A percentile compares a stretch with the other conserved stretches of the same genome.
Evolutionary conservation across 2,329 filamentous ascomycete species (phyloP).

Genomic region (Clonostachys chloroleuca): DNA sequence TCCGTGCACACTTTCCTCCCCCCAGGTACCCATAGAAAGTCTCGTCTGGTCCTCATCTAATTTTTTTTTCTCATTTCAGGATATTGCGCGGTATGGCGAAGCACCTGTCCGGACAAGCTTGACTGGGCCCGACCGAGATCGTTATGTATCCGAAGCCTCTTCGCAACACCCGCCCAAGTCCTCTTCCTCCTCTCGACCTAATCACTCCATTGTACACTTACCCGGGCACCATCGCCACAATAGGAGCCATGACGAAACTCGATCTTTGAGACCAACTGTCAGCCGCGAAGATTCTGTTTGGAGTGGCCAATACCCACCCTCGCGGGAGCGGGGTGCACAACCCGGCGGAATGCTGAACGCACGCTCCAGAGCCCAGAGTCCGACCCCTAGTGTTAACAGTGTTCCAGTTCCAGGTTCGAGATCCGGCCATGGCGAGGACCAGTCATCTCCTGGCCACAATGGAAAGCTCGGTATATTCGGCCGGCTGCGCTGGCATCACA

Average conservation of each 20-base stretch:
- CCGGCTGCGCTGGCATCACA: slow-evolving; percentile 39
- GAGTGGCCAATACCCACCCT: slow-evolving; percentile 31
- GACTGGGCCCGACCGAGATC: slow-evolving; percentile 64
- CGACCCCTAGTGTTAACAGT: slow-evolving; percentile 72
- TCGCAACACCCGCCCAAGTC: slow-evolving; percentile 49
- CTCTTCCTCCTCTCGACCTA: slow-evolving; percentile 57
- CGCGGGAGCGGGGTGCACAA: slow-evolving; percentile 49
- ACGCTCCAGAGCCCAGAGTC: slow-evolving; percentile 68
- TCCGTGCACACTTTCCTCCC: background rate
- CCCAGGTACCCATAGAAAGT: background rate
- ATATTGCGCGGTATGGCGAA: slow-evolving; percentile 73
- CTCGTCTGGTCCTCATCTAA: background rate
- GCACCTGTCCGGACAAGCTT: slow-evolving; percentile 70
- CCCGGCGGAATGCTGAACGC: slow-evolving; percentile 36
- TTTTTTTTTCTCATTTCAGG: slow-evolving; percentile 33
- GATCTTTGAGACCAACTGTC: slow-evolving; percentile 63
- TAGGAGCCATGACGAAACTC: slow-evolving; percentile 62
- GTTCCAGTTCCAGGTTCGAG: slow-evolving; percentile 42
- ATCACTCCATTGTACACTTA: slow-evolving; percentile 58
- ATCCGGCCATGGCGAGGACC: slow-evolving; percentile 43
- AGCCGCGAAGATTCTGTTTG: slow-evolving; percentile 69
- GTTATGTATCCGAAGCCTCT: slow-evolving; percentile 50
- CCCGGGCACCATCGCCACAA: slow-evolving; percentile 67
- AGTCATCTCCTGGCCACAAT: slow-evolving; percentile 54
- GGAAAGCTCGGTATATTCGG: slow-evolving; percentile 46